phyloP scores from a whole-genome alignment of 2,329 filamentous ascomycete genomes.

The Aureobasidium melanogenum region DNA sequence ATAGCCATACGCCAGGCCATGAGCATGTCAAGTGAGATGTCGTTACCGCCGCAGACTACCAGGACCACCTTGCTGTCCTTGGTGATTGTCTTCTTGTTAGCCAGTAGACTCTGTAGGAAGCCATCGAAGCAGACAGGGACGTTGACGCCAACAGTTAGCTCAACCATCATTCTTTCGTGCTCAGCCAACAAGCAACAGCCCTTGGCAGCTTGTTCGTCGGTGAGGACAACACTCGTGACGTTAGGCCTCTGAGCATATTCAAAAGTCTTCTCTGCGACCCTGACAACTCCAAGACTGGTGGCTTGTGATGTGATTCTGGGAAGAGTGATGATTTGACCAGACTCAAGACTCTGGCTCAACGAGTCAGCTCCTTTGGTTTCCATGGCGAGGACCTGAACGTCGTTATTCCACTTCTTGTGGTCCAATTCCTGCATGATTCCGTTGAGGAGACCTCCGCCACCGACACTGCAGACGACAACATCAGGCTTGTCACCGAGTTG shows the following conservation, averaged over 20 bases:
- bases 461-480: conserved; percentile 67
- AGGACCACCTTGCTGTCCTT: conserved; percentile 66
- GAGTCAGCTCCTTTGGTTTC: conserved; percentile 70
- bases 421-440: conserved; percentile 65
- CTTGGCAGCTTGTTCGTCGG: conserved; percentile 72
- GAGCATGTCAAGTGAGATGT: conserved; percentile 43
- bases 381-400: conserved; percentile 55
- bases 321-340: conserved; percentile 48
- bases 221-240: conserved; percentile 55
- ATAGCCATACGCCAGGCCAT: conserved; percentile 36
- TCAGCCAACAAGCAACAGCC: conserved; percentile 71
- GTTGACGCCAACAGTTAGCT: conserved; percentile 76
- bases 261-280: conserved; percentile 61
- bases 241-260: conserved; percentile 44
- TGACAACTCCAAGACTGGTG: conserved; percentile 60
- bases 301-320: conserved; percentile 67
- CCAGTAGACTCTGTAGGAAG: conserved; percentile 46
- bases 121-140: conserved; percentile 60
- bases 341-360: conserved; percentile 52
- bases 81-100: conserved; percentile 50
- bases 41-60: conserved; percentile 66
- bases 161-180: conserved; percentile 72
- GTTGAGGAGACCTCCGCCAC: conserved; percentile 73
- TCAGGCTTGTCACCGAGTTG: conserved; percentile 48
- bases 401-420: conserved; percentile 25